These are phyloP conservation scores for Chrysoporthe deuterocubensis DNA, from an alignment of 2,329 filamentous ascomycete species.

Conservation along the genomic window DNA sequence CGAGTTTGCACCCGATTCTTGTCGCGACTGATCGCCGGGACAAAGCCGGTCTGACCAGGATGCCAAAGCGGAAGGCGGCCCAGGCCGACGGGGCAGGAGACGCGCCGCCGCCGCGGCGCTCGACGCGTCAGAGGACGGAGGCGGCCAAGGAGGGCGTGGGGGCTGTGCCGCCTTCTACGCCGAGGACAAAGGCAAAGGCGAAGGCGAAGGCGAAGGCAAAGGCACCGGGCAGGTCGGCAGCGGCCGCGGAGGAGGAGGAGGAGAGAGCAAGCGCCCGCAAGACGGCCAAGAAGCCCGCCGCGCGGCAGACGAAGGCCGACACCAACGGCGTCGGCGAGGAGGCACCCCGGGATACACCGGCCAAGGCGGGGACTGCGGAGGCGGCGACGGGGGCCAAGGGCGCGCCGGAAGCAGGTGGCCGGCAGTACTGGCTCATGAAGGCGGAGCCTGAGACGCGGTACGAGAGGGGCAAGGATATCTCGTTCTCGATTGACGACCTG, in stretches of 20 bases:
- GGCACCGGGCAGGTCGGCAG: not conserved
- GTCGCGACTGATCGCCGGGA: not conserved
- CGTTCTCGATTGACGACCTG: conserved; percentile 93
- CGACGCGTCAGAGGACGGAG: conserved; percentile 25
- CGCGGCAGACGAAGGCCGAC: not conserved
- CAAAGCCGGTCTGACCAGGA: not conserved
- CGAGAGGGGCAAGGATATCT: conserved; percentile 86
- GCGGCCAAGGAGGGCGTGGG: not conserved
- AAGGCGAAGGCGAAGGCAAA: not conserved
- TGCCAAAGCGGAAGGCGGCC: conserved; percentile 25
- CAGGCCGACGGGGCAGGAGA: conserved; percentile 3
- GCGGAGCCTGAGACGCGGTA: conserved; percentile 85
- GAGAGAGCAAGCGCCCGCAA: not conserved
- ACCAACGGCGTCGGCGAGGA: not conserved
- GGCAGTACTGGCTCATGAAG: conserved; percentile 78
- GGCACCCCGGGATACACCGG: not conserved
- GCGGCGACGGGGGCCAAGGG: conserved; percentile 11
- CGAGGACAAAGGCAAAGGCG: not conserved
- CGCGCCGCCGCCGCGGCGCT: conserved; percentile 22
- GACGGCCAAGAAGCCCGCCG: not conserved
- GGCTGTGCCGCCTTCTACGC: not conserved
- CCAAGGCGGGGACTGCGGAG: not conserved
- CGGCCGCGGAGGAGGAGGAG: not conserved
- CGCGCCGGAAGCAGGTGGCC: conserved; percentile 8
- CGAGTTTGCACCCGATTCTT: not conserved